Conservation (phyloP, 305 asterid species). For the Solanum aculeatissimum region DNA sequence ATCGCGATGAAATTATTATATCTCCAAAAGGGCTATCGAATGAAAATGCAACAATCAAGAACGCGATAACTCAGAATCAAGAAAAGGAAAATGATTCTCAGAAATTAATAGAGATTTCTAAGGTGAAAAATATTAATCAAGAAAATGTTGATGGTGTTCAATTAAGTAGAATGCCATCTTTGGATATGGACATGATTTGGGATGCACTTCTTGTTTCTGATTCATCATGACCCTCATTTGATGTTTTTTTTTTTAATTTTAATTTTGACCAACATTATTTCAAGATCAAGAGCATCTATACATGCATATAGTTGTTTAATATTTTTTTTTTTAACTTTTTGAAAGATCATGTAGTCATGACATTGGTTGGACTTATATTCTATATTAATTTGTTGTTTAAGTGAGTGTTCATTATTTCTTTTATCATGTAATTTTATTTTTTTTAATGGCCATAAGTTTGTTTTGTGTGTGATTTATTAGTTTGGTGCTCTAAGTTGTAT, state of each 20-base stretch:
- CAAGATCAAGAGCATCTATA: not conserved
- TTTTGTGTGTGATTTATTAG: not conserved
- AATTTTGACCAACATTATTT: not conserved
- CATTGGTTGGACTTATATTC: not conserved
- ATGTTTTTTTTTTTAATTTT: not conserved
- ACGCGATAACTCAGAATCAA: not conserved
- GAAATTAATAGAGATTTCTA: not conserved
- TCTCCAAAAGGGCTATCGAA: not conserved
- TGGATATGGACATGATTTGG: constrained; percentile 88
- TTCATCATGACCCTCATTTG: constrained; percentile 2
- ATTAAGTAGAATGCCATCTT: constrained; percentile 64
- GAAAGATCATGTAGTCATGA: not conserved
- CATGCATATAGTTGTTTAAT: not conserved
- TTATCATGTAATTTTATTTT: not conserved
- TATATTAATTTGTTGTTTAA: not conserved
- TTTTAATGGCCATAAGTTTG: not conserved
- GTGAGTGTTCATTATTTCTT: not conserved
- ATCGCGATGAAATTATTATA: not conserved
- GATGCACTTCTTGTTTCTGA: constrained; percentile 60
- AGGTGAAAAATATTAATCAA: not conserved
- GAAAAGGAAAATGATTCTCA: not conserved
- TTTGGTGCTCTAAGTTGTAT: not conserved
- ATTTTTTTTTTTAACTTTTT: not conserved
- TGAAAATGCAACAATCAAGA: not conserved
- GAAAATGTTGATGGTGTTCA: constrained; percentile 19